Evolutionary conservation across 331 rosid genomes (phyloP), one percentile per base, ranked within the genome.

Genomic region (Pyracantha coccinea): DNA sequence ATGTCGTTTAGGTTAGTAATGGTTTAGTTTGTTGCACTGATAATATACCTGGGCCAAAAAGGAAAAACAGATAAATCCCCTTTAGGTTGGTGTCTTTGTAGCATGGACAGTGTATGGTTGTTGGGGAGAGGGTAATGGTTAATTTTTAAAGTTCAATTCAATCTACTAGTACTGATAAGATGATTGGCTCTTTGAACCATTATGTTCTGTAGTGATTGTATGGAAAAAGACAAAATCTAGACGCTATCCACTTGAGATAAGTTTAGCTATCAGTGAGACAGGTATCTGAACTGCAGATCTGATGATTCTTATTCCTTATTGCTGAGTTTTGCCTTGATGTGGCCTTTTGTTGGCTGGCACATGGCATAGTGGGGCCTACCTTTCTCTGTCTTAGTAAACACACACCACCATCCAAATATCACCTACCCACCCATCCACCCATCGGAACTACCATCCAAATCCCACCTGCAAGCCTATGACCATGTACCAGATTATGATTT

Each of bases 1-100:
- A 52, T 91, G 94, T 9, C 97, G 97, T 59, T 82, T 93, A 72
- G 98, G 98, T 91, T 71, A 68, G 91, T 85, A 38, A 17, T 61
- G 16, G 57, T 21, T 23, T 58, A 7, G 5, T 45, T 65, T 7
- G 14, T 38, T 32, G 47, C 47, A 23, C n/a, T 25, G 7, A 7
- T 60, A 60, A 0, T 60, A 27, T 60, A 25, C 28, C 33, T 2
- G n/a, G 33, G 32, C n/a, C 66, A 27, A 60, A 60, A 60, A 11
- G 15, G 9, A 60, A 60, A 25, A 60, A 25, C 14, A 13, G 28
- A 24, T 11, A 31, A 5, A 4, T 25, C 10, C 20, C 10, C 66
- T 14, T 14, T 60, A 5, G 32, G 66, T 60, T 25, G 17, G 19
- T 60, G 32, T 25, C n/a, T 13, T 25, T 60, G 17, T 60, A 24